Base-by-base conservation (phyloP, 2,329 filamentous ascomycete species). In the Neonectria ditissima region DNA sequence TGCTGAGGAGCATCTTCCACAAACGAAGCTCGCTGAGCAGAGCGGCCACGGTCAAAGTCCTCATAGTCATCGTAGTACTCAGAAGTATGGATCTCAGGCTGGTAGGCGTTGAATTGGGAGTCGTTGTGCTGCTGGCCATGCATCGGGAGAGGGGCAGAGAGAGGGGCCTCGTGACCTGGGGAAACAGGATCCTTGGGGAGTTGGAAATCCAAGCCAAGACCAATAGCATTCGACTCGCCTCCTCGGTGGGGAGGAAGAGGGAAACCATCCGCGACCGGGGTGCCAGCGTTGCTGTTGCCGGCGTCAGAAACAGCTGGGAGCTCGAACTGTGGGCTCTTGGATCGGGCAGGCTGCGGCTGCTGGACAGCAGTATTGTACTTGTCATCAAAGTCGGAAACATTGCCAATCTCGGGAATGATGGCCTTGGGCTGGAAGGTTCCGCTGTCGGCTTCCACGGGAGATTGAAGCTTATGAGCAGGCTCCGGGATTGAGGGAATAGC, bases 341-440 rank as follows among this genome's bases (percentile, higher is more conserved):
- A 63, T 55, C 76, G 63, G 5, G 69, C 72, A n/a, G 68, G 55
- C 37, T 75, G 73, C 11, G 77, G 77, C n/a, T 69, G 68, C 37
- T 74, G 72, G 51, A 79, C 63, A 16, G 69, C 64, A 13, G 73
- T 69, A 50, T 77, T 72, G 26, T 68, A 66, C 47, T 74, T 69
- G 53, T 78, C 73, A 54, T 75, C 76, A 14, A 74, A 74, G 54
- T 75, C 71, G 7, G 72, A 68, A 28, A 80, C 69, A 1, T 74
- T 75, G 55, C 78, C 80, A 59, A 81, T 78, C 59, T 81, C 77
- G 4, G 81, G 78, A 24, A 81, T 73, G 16, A 80, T 74, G 14
- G 78, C 72, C 61, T 79, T 71, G 24, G 75, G 62, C 22, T 77
- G 74, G 24, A 77, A 68, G 62, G 72, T 69, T 13, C 71, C 70